Percentiles rank a stretch among this genome's conserved stretches.
phyloP scores from a whole-genome alignment of 768 basidiomycete species.

The Steccherinum ochraceum region DNA sequence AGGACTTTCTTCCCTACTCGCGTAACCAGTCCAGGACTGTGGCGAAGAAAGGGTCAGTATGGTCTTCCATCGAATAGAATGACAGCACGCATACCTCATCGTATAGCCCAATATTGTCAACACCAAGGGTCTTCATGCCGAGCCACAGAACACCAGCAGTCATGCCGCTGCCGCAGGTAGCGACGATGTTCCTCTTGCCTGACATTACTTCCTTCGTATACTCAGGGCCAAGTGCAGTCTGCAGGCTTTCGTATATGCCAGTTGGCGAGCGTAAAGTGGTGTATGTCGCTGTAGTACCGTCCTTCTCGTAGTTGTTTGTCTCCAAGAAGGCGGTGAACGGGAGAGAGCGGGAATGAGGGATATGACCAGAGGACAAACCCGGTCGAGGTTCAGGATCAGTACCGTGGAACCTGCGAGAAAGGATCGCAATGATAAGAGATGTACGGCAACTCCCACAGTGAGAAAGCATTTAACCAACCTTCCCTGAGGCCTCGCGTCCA shows the following conservation, averaged over 20 bases:
- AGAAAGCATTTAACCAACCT: constrained; percentile 42
- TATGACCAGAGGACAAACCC: constrained; percentile 85
- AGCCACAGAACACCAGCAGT: constrained; percentile 95
- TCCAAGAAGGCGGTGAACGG: constrained; percentile 76
- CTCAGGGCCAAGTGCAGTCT: constrained; percentile 54
- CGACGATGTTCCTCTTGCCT: constrained; percentile 57
- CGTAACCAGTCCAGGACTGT: constrained; percentile 96
- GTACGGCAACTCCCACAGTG: constrained; percentile 3
- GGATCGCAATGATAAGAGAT: constrained; percentile 1
- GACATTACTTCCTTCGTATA: constrained; percentile 48
- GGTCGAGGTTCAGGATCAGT: constrained; percentile 85
- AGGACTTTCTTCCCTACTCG: constrained; percentile 62
- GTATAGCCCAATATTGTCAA: constrained; percentile 65
- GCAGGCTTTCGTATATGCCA: constrained; percentile 48
- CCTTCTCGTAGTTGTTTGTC: constrained; percentile 21
- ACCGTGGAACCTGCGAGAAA: constrained; percentile 59
- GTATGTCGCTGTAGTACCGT: constrained; percentile 28
- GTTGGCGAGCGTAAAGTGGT: constrained; percentile 18
- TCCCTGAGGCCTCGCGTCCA: constrained; percentile 84
- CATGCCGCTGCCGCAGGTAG: constrained; percentile 96
- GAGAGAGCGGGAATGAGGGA: constrained; percentile 78
- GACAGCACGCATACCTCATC: constrained; percentile 68
- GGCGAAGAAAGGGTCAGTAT: too few relatives aligned
- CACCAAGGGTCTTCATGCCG: constrained; percentile 71
- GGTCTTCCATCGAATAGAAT: constrained; percentile 1